A percentile compares a stretch with the other conserved stretches of the same genome.
These are phyloP conservation scores for Collariella sp. DNA, from an alignment of 495 filamentous ascomycete genomes.

Conservation along the genomic window DNA sequence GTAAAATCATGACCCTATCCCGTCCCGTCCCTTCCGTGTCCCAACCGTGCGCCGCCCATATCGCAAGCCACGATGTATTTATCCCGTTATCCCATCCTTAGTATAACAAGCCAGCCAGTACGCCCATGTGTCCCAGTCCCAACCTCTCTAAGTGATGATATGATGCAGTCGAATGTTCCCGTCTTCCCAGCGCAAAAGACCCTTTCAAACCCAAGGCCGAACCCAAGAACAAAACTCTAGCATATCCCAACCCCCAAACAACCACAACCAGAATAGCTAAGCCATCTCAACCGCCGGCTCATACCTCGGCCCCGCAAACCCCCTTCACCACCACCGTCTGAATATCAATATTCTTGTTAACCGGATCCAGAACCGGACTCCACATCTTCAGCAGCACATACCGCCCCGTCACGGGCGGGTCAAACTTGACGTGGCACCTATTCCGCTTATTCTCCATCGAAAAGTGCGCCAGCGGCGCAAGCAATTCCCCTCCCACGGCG, in stretches of 20 bases:
- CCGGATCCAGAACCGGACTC: constrained; percentile 53
- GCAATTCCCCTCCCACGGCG: constrained; percentile 45
- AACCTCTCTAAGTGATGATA: too few relatives aligned
- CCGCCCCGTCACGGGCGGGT: constrained; percentile 74
- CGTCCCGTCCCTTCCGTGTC: too few relatives aligned
- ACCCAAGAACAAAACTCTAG: not conserved
- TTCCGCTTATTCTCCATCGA: constrained; percentile 71
- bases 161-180: too few relatives aligned
- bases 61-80: too few relatives aligned
- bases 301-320: constrained; percentile 74
- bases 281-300: constrained; percentile 41
- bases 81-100: too few relatives aligned
- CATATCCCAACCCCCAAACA: not conserved
- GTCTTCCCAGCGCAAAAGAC: too few relatives aligned
- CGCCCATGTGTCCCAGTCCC: too few relatives aligned
- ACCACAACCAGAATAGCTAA: not conserved
- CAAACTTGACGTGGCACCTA: constrained; percentile 79
- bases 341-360: constrained; percentile 70
- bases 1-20: too few relatives aligned
- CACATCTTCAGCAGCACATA: constrained; percentile 82
- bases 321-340: constrained; percentile 69
- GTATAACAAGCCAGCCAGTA: too few relatives aligned
- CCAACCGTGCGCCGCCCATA: too few relatives aligned
- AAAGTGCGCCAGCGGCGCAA: constrained; percentile 68
- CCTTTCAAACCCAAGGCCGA: not conserved